Conservation (phyloP, 768 basidiomycete genomes). For the Russula vinacea region DNA sequence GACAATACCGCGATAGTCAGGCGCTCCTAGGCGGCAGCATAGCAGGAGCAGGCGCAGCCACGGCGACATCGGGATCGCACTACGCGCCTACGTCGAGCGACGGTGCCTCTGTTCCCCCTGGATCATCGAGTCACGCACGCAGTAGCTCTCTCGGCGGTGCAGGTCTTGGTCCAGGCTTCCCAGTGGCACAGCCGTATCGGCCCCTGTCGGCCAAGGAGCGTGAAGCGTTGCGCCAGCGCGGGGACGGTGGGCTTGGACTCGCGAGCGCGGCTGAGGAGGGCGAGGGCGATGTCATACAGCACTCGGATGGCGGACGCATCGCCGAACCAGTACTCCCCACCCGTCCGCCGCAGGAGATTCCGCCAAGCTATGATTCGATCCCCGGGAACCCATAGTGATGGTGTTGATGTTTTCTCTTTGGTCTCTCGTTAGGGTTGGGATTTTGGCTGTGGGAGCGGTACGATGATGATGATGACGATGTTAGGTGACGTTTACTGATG, state of each 20-base stretch:
- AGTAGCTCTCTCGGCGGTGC: conserved; percentile 2
- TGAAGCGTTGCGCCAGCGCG: conserved; percentile 32
- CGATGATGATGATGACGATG: background rate
- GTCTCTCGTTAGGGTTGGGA: background rate
- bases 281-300: conserved; percentile 32
- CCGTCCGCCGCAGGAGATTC: conserved; percentile 31
- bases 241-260: conserved; percentile 29
- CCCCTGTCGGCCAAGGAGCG: conserved; percentile 34
- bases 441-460: background rate
- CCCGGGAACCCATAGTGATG: background rate
- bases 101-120: background rate
- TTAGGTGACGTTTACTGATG: background rate
- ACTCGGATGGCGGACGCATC: conserved; percentile 34
- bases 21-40: conserved; percentile 32
- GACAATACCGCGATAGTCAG: conserved; percentile 31
- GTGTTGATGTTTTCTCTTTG: background rate
- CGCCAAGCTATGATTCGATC: conserved; percentile 17
- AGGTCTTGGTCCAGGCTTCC: background rate
- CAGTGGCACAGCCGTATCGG: conserved; percentile 21
- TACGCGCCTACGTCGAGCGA: conserved; percentile 27
- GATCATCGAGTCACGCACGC: background rate
- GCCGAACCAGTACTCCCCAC: conserved; percentile 8
- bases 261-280: conserved; percentile 30
- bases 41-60: conserved; percentile 24
- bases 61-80: conserved; percentile 29